A percentile compares a stretch with the other conserved stretches of the same genome.
Evolutionary conservation across 2,329 filamentous ascomycete genomes (phyloP).

Genomic region (Apiospora koreana): DNA sequence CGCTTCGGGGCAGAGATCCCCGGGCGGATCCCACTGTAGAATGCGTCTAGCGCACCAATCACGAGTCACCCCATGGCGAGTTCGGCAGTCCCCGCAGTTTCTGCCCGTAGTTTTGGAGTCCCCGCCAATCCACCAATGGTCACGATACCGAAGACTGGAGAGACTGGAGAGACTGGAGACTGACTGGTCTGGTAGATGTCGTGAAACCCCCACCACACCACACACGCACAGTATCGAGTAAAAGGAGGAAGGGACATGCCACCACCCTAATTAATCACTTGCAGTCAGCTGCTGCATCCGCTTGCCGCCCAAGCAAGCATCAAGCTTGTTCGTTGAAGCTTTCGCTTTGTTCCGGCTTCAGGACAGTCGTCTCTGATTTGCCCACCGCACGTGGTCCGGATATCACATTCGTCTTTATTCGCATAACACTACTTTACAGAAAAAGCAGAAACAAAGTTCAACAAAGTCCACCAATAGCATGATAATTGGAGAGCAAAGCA

Average conservation of each 20-base stretch:
- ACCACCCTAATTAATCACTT: background rate
- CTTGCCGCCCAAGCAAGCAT: background rate
- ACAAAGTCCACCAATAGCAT: background rate
- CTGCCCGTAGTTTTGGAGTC: constrained; percentile 4
- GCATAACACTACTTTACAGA: background rate
- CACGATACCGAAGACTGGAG: background rate
- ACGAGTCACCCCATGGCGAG: background rate
- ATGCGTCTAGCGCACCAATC: constrained; percentile 10
- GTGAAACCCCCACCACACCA: background rate
- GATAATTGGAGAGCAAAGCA: background rate
- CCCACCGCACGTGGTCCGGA: background rate
- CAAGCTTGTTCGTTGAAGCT: background rate
- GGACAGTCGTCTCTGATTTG: background rate
- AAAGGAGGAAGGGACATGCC: background rate
- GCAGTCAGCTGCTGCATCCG: background rate
- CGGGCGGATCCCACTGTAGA: background rate
- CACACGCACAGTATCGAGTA: background rate
- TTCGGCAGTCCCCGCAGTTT: background rate
- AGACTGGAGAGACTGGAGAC: background rate
- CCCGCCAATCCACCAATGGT: constrained; percentile 11
- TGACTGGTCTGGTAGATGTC: background rate
- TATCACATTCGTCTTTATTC: background rate
- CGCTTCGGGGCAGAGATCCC: constrained; percentile 8
- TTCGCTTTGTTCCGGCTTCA: background rate
- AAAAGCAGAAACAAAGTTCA: background rate